Evolutionary conservation across 345 rosid genomes (phyloP), one percentile per base, ranked within the genome.

Genomic region (Eucalyptus erythrocorys): DNA sequence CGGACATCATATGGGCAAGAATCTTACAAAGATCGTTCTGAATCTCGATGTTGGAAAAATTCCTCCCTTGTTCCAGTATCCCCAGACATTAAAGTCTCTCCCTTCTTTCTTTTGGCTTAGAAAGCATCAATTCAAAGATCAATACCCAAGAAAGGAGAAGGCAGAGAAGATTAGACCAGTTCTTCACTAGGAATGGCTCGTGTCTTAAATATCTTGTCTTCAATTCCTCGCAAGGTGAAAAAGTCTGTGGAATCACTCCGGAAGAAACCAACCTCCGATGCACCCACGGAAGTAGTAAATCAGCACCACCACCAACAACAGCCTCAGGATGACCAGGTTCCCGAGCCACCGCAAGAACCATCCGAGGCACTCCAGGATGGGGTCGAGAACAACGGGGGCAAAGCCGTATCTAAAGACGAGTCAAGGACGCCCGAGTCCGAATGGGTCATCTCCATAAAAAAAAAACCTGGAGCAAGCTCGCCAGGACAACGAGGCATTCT

Each of bases 401-500:
- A 90, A 3, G 86, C 8, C 80, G 49, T n/a, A 37, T 24, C 30
- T 26, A 89, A 91, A 51, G 93, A 87, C 71, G 88, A 88, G 32
- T 84, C 90, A 13, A 80, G 32, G 13, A 87, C 93, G 30, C 90
- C 94, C 4, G 95, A 92, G 11, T 71, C 89, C 4, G 97, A 95
- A 32, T 96, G 99, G 99, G 93, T 93, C 81, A 90, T 96, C 48
- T 94, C 96, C 16, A 93, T 97, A 19, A 88, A 64, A 61, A 61
- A 94, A 94, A 57, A 95, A 94, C 51, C 94, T 95, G 2, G 91
- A 94, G 22, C 92, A 93, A 90, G 97, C 97, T n/a, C 57, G 71
- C 16, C 92, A 92, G 91, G 98, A 96, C 30, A 96, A 97, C 22
- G 94, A 87, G 45, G 93, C 93, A 0, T 22, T 93, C 76, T 90